Conservation (phyloP, 2,329 filamentous ascomycete species). For the Neospermospora avenae region DNA sequence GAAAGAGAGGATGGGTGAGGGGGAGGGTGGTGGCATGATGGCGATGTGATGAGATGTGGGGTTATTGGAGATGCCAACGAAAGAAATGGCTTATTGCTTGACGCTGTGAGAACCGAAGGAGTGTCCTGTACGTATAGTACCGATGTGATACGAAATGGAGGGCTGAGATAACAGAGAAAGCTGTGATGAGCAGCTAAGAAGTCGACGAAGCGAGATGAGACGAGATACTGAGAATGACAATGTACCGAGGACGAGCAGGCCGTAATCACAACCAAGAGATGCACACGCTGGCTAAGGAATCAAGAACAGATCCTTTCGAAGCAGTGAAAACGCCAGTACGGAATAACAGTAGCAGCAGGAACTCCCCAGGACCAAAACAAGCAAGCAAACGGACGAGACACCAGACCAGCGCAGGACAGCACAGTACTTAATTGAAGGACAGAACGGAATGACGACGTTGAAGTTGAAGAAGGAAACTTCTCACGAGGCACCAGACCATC, state of each 20-base stretch:
- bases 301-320: neutral
- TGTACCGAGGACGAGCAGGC: neutral
- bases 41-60: neutral
- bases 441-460: neutral
- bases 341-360: neutral
- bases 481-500: neutral
- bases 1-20: constrained; percentile 13
- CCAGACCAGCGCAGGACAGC: neutral
- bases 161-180: neutral
- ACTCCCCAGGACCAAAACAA: neutral
- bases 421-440: neutral
- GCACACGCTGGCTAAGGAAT: too few relatives aligned
- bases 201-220: neutral
- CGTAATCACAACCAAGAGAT: neutral
- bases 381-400: neutral
- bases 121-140: neutral
- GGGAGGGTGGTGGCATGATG: constrained; percentile 16
- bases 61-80: neutral
- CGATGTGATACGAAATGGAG: neutral
- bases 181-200: neutral
- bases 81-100: neutral
- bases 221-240: neutral
- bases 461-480: neutral
- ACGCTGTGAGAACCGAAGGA: neutral
- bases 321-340: too few relatives aligned